These are phyloP conservation scores for Primulina tabacum DNA, from an alignment of 257 asterid genomes.

Conservation along the genomic window DNA sequence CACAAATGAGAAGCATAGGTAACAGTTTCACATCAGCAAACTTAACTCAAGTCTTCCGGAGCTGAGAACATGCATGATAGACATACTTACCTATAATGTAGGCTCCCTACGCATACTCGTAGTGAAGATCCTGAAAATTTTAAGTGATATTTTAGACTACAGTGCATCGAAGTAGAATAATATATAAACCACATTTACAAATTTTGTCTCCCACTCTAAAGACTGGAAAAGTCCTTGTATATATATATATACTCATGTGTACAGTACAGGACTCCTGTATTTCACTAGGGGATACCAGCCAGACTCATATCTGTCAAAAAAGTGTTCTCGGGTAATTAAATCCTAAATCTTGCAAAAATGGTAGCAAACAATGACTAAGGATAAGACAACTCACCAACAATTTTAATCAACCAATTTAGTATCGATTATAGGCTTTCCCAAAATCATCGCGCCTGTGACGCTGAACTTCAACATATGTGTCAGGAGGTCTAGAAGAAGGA, in stretches of 20 bases:
- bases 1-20: neutral
- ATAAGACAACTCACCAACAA: slow-evolving; percentile 65
- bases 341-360: slow-evolving; percentile 19
- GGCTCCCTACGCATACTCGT: slow-evolving; percentile 35
- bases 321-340: slow-evolving; percentile 12
- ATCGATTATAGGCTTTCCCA: slow-evolving; percentile 63
- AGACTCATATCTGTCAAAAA: slow-evolving; percentile 20
- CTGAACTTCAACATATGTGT: slow-evolving; percentile 55
- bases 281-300: slow-evolving; percentile 16
- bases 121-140: slow-evolving; percentile 63
- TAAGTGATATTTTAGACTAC: slow-evolving; percentile 41
- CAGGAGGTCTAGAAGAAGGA: slow-evolving; percentile 69
- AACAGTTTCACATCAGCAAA: neutral
- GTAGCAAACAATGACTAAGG: slow-evolving; percentile 25
- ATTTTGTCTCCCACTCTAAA: slow-evolving; percentile 26
- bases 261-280: slow-evolving; percentile 20
- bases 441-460: slow-evolving; percentile 71
- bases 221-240: slow-evolving; percentile 22
- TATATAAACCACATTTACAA: slow-evolving; percentile 27
- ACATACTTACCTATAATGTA: slow-evolving; percentile 47
- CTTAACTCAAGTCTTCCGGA: slow-evolving; percentile 1
- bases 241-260: slow-evolving; percentile 9
- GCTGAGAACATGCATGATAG: slow-evolving; percentile 18
- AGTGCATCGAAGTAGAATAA: slow-evolving; percentile 27
- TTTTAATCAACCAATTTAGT: slow-evolving; percentile 45